Evolutionary conservation across 2,329 filamentous ascomycete genomes (phyloP).

Genomic region (Fusarium paranaense): DNA sequence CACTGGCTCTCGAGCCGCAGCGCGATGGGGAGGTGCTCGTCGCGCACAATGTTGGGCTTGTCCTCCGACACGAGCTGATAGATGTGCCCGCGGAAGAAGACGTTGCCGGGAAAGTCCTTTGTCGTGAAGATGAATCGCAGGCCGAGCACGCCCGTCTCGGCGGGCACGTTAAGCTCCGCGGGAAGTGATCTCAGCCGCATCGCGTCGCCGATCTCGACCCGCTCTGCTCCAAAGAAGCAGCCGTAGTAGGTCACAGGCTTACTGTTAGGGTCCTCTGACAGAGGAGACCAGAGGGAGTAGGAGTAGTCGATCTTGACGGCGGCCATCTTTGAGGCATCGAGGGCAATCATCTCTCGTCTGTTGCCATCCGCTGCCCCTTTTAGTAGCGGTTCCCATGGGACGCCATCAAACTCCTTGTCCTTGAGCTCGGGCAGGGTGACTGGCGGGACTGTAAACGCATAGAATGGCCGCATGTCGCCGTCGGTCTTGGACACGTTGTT

Average conservation of each 20-base stretch:
- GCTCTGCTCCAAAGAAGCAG: slow-evolving; percentile 64
- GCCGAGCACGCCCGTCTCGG: slow-evolving; percentile 51
- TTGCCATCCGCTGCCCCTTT: slow-evolving; percentile 48
- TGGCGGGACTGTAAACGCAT: slow-evolving; percentile 63
- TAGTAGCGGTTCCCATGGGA: slow-evolving; percentile 57
- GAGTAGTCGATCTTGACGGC: slow-evolving; percentile 62
- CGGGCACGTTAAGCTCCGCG: slow-evolving; percentile 49
- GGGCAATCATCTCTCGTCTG: slow-evolving; percentile 55
- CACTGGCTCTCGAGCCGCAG: slow-evolving; percentile 55
- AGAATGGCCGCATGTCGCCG: slow-evolving; percentile 60
- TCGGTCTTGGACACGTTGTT: slow-evolving; percentile 54
- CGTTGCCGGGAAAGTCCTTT: slow-evolving; percentile 48
- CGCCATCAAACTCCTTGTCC: slow-evolving; percentile 54
- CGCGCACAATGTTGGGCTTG: slow-evolving; percentile 45
- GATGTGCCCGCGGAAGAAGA: slow-evolving; percentile 57
- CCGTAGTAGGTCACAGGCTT: slow-evolving; percentile 57
- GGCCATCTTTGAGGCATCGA: slow-evolving; percentile 65
- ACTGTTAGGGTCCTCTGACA: slow-evolving; percentile 45
- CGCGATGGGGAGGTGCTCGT: slow-evolving; percentile 56
- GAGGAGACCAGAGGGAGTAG: slow-evolving; percentile 60
- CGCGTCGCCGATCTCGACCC: slow-evolving; percentile 60
- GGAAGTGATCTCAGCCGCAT: slow-evolving; percentile 60
- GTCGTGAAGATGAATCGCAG: slow-evolving; percentile 55
- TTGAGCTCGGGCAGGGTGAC: slow-evolving; percentile 54
- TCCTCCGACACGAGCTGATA: slow-evolving; percentile 51